These are phyloP conservation scores for Entomortierella chlamydospora DNA, from an alignment of 192 early-diverging fungal species.

Conservation along the genomic window DNA sequence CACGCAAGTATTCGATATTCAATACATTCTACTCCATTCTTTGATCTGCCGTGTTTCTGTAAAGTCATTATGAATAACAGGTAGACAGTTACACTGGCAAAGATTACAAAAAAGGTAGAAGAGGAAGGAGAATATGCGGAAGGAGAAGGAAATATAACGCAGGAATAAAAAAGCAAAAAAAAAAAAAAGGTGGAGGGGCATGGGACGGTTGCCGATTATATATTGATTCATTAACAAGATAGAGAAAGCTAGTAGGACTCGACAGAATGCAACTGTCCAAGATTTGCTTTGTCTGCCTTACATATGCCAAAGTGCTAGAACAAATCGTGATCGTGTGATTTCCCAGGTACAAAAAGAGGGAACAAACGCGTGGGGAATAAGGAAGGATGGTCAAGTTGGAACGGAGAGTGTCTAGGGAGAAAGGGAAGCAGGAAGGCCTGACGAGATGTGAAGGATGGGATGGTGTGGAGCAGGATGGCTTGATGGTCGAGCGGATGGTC, in stretches of 20 bases:
- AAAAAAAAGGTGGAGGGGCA: neutral
- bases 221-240: conserved; percentile 1
- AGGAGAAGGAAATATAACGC: neutral
- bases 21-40: neutral
- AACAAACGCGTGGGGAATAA: conserved; percentile 8
- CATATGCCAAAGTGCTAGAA: conserved; percentile 13
- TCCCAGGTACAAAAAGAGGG: neutral
- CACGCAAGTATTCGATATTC: too few relatives aligned
- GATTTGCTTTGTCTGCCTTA: conserved; percentile 6
- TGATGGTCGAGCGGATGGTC: too few relatives aligned
- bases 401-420: conserved; percentile 27
- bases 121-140: too few relatives aligned
- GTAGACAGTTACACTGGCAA: conserved; percentile 4
- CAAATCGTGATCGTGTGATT: conserved; percentile 22
- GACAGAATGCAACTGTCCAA: neutral
- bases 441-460: conserved; percentile 6
- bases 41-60: conserved; percentile 6
- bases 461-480: conserved; percentile 18
- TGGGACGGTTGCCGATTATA: conserved; percentile 7
- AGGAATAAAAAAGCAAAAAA: neutral
- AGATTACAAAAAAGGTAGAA: conserved; percentile 1
- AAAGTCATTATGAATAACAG: conserved; percentile 16
- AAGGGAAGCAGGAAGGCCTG: conserved; percentile 36
- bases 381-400: conserved; percentile 11
- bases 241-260: neutral